These are phyloP conservation scores for Aschersonia sp. DNA, from an alignment of 2,329 filamentous ascomycete genomes.

Conservation along the genomic window DNA sequence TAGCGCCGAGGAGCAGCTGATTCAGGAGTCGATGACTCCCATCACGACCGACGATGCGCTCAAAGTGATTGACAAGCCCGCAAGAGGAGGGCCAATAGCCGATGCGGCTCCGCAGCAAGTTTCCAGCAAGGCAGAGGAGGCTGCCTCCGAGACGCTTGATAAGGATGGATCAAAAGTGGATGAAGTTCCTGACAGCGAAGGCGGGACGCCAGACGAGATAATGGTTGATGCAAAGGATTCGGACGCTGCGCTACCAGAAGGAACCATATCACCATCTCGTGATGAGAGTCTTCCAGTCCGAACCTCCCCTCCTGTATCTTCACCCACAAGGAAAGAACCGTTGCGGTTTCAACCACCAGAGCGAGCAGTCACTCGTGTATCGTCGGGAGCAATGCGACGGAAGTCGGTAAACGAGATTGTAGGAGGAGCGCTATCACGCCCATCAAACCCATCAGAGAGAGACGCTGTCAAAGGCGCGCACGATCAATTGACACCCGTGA, in stretches of 20 bases:
- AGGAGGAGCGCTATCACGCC: conserved; percentile 35
- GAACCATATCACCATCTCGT: conserved; percentile 1
- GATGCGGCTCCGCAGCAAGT: too few species aligned
- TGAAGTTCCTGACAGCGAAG: conserved; percentile 22
- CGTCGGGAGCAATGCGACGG: conserved; percentile 54
- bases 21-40: conserved; percentile 24
- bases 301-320: conserved; percentile 5
- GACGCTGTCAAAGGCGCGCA: conserved; percentile 13
- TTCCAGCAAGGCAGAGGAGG: too few species aligned
- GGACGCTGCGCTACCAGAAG: conserved; percentile 6
- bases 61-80: conserved; percentile 1
- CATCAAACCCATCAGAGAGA: conserved; percentile 19
- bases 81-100: not conserved
- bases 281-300: conserved; percentile 3
- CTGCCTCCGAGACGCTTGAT: not conserved
- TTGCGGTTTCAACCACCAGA: conserved; percentile 14
- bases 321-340: not conserved
- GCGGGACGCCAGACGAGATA: conserved; percentile 17
- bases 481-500: conserved; percentile 24
- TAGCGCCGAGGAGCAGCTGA: not conserved
- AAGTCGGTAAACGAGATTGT: conserved; percentile 64
- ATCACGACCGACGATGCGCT: conserved; percentile 9
- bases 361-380: conserved; percentile 54
- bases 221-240: conserved; percentile 17
- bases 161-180: not conserved